phyloP scores from a whole-genome alignment of 495 filamentous ascomycete species.

The Talaromyces nanjingensis region DNA sequence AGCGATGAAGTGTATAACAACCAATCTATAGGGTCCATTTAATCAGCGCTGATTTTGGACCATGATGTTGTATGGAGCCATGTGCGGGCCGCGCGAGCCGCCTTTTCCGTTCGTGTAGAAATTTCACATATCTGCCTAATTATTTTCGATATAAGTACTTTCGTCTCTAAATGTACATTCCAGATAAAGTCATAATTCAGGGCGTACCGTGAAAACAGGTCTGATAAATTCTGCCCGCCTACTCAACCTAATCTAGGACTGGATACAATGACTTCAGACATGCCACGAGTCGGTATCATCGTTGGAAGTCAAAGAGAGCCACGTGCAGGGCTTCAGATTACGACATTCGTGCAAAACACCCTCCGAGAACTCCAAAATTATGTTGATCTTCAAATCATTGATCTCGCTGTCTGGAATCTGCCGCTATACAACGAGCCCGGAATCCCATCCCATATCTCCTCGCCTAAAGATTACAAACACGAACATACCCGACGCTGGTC shows the following conservation, averaged over 20 bases:
- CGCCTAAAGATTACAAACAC: constrained; percentile 34
- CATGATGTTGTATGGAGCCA: no score
- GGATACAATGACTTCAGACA: neutral
- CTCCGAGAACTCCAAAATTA: neutral
- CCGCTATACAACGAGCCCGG: constrained; percentile 50
- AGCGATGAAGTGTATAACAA: no score
- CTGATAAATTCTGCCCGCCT: neutral
- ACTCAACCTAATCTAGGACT: neutral
- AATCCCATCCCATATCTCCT: constrained; percentile 40
- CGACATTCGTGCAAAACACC: neutral
- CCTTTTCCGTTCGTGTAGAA: neutral
- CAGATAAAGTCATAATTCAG: neutral
- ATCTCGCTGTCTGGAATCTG: constrained; percentile 44
- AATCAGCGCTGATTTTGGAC: neutral
- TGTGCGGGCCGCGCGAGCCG: neutral
- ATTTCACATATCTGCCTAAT: neutral
- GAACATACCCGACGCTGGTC: constrained; percentile 45
- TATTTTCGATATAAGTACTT: neutral
- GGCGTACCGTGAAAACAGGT: neutral
- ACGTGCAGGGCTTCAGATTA: neutral
- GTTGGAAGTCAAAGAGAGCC: neutral
- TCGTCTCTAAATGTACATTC: neutral
- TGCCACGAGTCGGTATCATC: neutral
- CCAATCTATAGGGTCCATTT: no score
- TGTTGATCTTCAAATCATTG: constrained; percentile 26